phyloP scores from a whole-genome alignment of 768 basidiomycete genomes.

The Pleurotus platypus region DNA sequence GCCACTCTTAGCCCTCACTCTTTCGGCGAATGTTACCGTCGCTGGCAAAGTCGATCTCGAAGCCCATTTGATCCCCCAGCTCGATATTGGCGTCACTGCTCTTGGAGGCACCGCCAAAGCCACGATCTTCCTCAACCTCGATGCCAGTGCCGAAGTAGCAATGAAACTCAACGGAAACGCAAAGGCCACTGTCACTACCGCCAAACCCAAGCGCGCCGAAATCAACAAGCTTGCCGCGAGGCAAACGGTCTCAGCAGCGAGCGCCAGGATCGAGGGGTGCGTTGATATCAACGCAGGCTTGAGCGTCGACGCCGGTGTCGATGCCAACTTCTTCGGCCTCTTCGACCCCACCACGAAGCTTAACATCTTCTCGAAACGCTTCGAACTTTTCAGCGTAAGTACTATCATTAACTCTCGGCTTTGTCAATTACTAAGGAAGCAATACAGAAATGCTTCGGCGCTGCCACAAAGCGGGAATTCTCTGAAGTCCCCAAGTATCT shows the following conservation, averaged over 20 bases:
- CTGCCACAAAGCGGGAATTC: background rate
- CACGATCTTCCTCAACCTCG: conserved; percentile 19
- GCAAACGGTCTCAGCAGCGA: background rate
- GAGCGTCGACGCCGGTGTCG: conserved; percentile 27
- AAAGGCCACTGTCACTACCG: conserved; percentile 8
- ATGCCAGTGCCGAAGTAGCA: conserved; percentile 19
- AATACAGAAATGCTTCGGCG: background rate
- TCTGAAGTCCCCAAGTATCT: background rate
- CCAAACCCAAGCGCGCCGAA: background rate
- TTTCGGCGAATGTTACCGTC: conserved; percentile 27
- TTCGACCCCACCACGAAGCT: conserved; percentile 24
- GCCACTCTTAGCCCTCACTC: conserved; percentile 20
- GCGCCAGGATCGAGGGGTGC: conserved; percentile 23
- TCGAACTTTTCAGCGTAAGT: conserved; percentile 33
- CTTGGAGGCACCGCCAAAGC: conserved; percentile 14
- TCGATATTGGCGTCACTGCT: background rate
- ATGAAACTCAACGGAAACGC: conserved; percentile 19
- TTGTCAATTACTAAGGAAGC: no score
- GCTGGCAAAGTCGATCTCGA: conserved; percentile 21
- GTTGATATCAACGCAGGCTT: conserved; percentile 27
- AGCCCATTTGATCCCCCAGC: conserved; percentile 32
- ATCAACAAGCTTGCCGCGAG: background rate
- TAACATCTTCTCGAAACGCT: conserved; percentile 30
- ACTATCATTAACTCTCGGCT: no score
- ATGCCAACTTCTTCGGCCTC: conserved; percentile 25